Conservation (phyloP, 371 early-diverging fungal species). For the Chytridium lagenaria region DNA sequence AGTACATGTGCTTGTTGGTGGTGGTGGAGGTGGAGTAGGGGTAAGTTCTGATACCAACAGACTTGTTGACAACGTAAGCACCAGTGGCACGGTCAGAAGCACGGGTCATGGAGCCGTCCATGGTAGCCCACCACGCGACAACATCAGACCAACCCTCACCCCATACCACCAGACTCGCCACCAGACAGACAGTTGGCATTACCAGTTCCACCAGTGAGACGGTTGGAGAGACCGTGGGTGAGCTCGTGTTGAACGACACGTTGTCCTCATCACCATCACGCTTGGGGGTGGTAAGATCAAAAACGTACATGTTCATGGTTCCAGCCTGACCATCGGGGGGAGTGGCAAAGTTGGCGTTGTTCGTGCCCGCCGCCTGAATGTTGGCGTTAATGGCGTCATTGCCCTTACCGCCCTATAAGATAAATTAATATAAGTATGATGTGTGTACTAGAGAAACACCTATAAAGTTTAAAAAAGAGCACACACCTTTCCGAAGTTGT, state of each 20-base stretch:
- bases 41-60: conserved; percentile 49
- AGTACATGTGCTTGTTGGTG: conserved; percentile 43
- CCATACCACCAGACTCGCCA: conserved; percentile 70
- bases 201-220: conserved; percentile 89
- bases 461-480: no score
- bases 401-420: conserved; percentile 50
- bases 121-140: conserved; percentile 64
- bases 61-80: conserved; percentile 7
- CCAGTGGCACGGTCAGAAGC: conserved; percentile 5
- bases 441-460: no score
- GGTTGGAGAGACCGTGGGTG: conserved; percentile 86
- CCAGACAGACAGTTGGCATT: conserved; percentile 57
- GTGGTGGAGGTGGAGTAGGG: conserved; percentile 46
- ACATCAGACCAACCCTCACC: conserved; percentile 96
- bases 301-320: conserved; percentile 49
- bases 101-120: conserved; percentile 44
- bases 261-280: conserved; percentile 17
- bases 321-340: conserved; percentile 49
- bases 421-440: no score
- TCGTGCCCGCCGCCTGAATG: conserved; percentile 39
- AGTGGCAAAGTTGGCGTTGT: conserved; percentile 54
- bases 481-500: conserved; percentile 49
- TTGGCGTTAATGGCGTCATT: conserved; percentile 76
- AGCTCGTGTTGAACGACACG: conserved; percentile 81
- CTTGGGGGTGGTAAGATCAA: conserved; percentile 18